phyloP scores from a whole-genome alignment of 305 asterid species.

The Andrographis paniculata region DNA sequence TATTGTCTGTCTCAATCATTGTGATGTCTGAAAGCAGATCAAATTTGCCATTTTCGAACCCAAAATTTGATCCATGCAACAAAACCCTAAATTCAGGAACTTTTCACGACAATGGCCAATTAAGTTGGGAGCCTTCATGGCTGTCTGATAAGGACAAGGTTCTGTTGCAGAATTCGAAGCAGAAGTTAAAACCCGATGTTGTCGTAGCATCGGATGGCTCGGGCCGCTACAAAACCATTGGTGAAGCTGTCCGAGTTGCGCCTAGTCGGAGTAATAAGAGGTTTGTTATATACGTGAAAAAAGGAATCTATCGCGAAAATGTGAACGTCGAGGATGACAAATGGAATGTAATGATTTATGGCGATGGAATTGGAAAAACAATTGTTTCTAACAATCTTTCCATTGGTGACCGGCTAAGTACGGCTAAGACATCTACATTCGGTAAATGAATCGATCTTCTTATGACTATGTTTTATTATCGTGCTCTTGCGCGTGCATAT shows the following conservation, averaged over 20 bases:
- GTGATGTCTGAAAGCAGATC: too few species aligned
- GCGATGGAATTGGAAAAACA: conserved; percentile 52
- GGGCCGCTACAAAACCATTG: conserved; percentile 33
- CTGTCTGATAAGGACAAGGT: too few species aligned
- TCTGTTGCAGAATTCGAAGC: not conserved
- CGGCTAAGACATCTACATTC: conserved; percentile 42
- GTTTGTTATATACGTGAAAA: conserved; percentile 42
- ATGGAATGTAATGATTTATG: conserved; percentile 35
- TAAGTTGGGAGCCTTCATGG: too few species aligned
- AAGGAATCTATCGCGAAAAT: conserved; percentile 42
- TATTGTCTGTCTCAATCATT: too few species aligned
- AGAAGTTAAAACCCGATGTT: conserved; percentile 19
- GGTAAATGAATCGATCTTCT: conserved; percentile 20
- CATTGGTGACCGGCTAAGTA: conserved; percentile 22
- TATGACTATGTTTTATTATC: too few species aligned
- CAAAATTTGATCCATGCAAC: too few species aligned
- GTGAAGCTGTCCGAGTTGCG: conserved; percentile 37
- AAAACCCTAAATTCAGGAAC: too few species aligned
- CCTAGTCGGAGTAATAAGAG: conserved; percentile 21
- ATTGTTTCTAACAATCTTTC: conserved; percentile 34
- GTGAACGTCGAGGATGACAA: conserved; percentile 18
- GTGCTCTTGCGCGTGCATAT: not conserved
- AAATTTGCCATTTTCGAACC: too few species aligned
- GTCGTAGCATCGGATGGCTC: conserved; percentile 60
- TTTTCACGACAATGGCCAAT: not conserved